Percentiles rank a stretch among this genome's conserved stretches.
Evolutionary conservation across 164 flowering plant species (phyloP).

Genomic region (Vitis cinerea): DNA sequence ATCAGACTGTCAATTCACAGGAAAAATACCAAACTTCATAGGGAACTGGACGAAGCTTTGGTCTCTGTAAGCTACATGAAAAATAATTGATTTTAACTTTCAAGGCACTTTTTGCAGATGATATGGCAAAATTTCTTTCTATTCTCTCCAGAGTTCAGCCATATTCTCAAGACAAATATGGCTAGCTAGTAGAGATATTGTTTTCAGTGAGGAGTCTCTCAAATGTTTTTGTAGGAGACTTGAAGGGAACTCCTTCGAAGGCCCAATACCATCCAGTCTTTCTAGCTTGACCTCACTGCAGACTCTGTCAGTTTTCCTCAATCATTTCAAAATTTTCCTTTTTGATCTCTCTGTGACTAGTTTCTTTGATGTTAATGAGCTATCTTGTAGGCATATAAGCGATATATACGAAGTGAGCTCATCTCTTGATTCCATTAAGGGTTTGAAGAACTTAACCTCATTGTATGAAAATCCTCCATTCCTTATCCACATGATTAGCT

Average conservation of each 20-base stretch:
- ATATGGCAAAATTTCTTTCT: too few relatives aligned
- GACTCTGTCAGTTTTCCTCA: slow-evolving; percentile 13
- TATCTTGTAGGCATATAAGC: slow-evolving; percentile 17
- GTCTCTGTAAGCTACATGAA: slow-evolving; percentile 1
- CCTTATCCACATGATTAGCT: too few relatives aligned
- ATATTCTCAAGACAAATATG: not conserved
- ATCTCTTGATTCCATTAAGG: slow-evolving; percentile 30
- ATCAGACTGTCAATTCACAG: slow-evolving; percentile 15
- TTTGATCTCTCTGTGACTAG: not conserved
- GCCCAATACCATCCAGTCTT: slow-evolving; percentile 30
- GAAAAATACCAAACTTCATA: slow-evolving; percentile 19
- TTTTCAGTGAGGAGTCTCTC: not conserved
- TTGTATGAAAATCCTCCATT: slow-evolving; percentile 24
- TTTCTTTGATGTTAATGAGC: not conserved
- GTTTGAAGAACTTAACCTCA: slow-evolving; percentile 28
- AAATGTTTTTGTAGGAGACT: slow-evolving; percentile 19
- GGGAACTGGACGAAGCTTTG: slow-evolving; percentile 17
- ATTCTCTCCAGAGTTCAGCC: too few relatives aligned
- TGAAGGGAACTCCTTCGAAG: slow-evolving; percentile 26
- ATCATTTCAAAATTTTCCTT: not conserved
- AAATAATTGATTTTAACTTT: too few relatives aligned
- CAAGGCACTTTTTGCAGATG: too few relatives aligned
- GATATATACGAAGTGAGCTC: slow-evolving; percentile 25
- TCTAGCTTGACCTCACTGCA: slow-evolving; percentile 17
- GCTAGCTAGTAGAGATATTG: too few relatives aligned